These are phyloP conservation scores for Eucalyptus decipiens DNA, from an alignment of 345 rosid genomes.

Conservation along the genomic window DNA sequence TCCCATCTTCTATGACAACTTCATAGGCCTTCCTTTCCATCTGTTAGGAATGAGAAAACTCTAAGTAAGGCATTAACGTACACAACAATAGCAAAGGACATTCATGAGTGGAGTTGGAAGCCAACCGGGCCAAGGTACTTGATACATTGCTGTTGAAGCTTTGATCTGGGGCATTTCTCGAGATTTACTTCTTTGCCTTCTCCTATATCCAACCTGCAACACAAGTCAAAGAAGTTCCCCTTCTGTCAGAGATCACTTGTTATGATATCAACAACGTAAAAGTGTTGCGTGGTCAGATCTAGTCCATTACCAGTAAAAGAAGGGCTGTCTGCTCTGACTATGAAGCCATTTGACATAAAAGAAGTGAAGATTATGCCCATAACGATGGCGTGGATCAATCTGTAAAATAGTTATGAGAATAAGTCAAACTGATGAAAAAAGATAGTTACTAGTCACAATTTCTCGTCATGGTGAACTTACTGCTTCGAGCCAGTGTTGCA, in stretches of 20 bases:
- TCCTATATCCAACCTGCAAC: constrained; percentile 84
- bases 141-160: constrained; percentile 89
- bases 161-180: constrained; percentile 63
- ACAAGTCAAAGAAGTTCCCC: not conserved
- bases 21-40: constrained; percentile 85
- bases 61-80: not conserved
- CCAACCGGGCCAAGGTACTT: constrained; percentile 94
- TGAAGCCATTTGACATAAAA: constrained; percentile 67
- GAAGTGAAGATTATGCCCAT: constrained; percentile 87
- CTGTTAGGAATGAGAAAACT: constrained; percentile 13
- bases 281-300: not conserved
- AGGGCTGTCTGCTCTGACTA: constrained; percentile 84
- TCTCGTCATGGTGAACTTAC: constrained; percentile 28
- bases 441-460: not conserved
- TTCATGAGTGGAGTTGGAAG: not conserved
- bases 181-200: constrained; percentile 88
- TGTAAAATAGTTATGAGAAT: constrained; percentile 1
- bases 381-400: constrained; percentile 96
- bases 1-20: constrained; percentile 60
- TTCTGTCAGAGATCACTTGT: not conserved
- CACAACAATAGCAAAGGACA: not conserved
- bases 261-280: not conserved
- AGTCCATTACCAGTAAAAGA: constrained; percentile 81
- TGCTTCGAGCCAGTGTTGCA: constrained; percentile 98
- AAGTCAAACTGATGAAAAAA: not conserved